Evolutionary conservation across 2,329 filamentous ascomycete species (phyloP).

Genomic region (Stylonectria norvegica): DNA sequence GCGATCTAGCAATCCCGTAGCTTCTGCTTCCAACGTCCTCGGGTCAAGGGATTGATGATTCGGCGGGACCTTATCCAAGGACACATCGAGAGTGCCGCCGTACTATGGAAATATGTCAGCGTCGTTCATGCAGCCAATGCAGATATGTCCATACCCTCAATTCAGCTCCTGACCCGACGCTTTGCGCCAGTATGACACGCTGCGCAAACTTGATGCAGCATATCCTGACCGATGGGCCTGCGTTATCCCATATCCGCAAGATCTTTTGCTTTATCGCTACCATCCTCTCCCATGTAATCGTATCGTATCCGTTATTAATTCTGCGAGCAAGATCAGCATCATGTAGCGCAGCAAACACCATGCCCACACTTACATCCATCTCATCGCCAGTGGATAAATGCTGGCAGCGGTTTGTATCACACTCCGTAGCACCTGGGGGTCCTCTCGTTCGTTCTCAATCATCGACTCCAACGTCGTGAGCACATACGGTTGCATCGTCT

Average conservation of each 20-base stretch:
- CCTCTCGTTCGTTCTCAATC: slow-evolving; percentile 69
- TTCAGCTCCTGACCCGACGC: slow-evolving; percentile 75
- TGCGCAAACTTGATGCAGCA: slow-evolving; percentile 98
- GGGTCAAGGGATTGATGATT: slow-evolving; percentile 78
- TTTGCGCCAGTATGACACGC: slow-evolving; percentile 88
- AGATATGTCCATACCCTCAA: slow-evolving; percentile 59
- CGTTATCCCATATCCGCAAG: slow-evolving; percentile 80
- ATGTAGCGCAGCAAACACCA: slow-evolving; percentile 55
- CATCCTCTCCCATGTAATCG: slow-evolving; percentile 82
- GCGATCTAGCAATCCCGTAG: slow-evolving; percentile 83
- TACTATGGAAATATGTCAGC: slow-evolving; percentile 34
- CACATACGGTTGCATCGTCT: slow-evolving; percentile 71
- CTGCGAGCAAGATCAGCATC: slow-evolving; percentile 46
- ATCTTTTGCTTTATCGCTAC: slow-evolving; percentile 85
- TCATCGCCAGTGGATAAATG: slow-evolving; percentile 87
- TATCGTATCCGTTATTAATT: slow-evolving; percentile 81
- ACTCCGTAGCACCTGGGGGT: slow-evolving; percentile 77
- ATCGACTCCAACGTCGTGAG: slow-evolving; percentile 72
- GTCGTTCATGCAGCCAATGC: not conserved
- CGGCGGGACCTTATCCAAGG: slow-evolving; percentile 77
- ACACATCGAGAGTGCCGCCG: slow-evolving; percentile 65
- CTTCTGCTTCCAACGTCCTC: slow-evolving; percentile 85
- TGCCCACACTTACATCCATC: slow-evolving; percentile 78
- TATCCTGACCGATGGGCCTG: slow-evolving; percentile 72
- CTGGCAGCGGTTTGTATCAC: slow-evolving; percentile 86